Conservation (phyloP, 1,284 basidiomycete genomes). For the Ceratobasidium theobromae region DNA sequence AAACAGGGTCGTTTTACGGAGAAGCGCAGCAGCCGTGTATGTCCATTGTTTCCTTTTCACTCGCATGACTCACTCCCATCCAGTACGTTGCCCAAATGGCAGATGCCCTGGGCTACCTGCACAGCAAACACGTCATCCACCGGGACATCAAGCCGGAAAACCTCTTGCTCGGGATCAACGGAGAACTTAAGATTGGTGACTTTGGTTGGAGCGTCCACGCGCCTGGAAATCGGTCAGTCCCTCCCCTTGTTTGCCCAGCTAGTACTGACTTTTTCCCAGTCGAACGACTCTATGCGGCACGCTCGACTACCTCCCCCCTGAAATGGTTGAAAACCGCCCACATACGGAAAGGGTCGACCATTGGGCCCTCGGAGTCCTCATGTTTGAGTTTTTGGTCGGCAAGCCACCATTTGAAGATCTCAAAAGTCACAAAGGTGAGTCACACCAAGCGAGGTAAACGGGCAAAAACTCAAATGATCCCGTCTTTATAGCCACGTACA, state of each 20-base stretch:
- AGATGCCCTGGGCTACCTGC: conserved; percentile 90
- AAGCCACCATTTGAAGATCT: conserved; percentile 93
- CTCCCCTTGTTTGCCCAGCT: not conserved
- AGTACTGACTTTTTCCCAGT: conserved; percentile 35
- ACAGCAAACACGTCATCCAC: conserved; percentile 96
- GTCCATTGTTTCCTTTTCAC: conserved; percentile 36
- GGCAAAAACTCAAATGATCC: not conserved
- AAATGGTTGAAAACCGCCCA: conserved; percentile 93
- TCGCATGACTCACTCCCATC: not conserved
- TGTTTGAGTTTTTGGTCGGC: conserved; percentile 93
- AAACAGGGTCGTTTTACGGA: conserved; percentile 87
- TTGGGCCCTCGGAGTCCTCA: conserved; percentile 96
- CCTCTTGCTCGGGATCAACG: conserved; percentile 89
- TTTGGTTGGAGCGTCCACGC: conserved; percentile 99
- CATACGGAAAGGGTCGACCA: conserved; percentile 91
- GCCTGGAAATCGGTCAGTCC: conserved; percentile 68
- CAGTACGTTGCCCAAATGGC: conserved; percentile 98
- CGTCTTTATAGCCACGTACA: conserved; percentile 70
- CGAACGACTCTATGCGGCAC: conserved; percentile 92
- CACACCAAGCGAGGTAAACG: not conserved
- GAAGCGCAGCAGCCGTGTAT: conserved; percentile 66
- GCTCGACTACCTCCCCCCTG: conserved; percentile 95
- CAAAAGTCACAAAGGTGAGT: conserved; percentile 49
- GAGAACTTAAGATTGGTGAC: conserved; percentile 97
- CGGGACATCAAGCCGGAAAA: conserved; percentile 99